Evolutionary conservation across 2,329 filamentous ascomycete species (phyloP).

Genomic region (Chaetomium olivaceum): DNA sequence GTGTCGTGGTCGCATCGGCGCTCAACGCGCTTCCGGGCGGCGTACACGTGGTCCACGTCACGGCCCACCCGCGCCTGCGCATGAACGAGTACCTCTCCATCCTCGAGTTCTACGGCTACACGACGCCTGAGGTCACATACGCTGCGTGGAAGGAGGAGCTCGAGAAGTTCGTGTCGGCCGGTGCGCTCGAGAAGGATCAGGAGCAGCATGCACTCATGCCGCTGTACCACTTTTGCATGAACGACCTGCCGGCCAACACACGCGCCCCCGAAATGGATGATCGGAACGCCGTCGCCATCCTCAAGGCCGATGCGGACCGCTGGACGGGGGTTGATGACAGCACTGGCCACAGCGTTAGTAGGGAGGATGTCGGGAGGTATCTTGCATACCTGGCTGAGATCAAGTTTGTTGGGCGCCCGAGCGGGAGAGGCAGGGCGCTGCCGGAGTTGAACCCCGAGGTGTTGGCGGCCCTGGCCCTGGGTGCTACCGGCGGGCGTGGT

Average conservation of each 20-base stretch:
- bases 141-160: constrained; percentile 67
- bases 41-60: constrained; percentile 71
- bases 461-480: constrained; percentile 28
- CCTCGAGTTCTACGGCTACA: constrained; percentile 72
- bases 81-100: constrained; percentile 76
- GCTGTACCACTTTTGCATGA: constrained; percentile 71
- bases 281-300: constrained; percentile 62
- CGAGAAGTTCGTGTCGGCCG: constrained; percentile 65
- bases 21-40: constrained; percentile 58
- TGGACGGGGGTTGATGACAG: constrained; percentile 50
- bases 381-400: constrained; percentile 62
- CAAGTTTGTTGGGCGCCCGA: constrained; percentile 59
- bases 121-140: constrained; percentile 66
- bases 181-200: constrained; percentile 53
- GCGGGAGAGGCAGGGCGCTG: constrained; percentile 37
- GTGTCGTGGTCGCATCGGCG: constrained; percentile 73
- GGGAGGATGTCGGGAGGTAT: constrained; percentile 64
- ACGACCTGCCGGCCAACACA: constrained; percentile 68
- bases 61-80: constrained; percentile 73
- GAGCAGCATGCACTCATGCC: constrained; percentile 74
- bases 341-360: constrained; percentile 56
- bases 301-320: constrained; percentile 62
- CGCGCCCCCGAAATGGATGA: constrained; percentile 76
- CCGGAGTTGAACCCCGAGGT: constrained; percentile 39
- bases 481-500: constrained; percentile 32